Conservation (phyloP, 1,284 basidiomycete species). For the Stereum hirsutum region DNA sequence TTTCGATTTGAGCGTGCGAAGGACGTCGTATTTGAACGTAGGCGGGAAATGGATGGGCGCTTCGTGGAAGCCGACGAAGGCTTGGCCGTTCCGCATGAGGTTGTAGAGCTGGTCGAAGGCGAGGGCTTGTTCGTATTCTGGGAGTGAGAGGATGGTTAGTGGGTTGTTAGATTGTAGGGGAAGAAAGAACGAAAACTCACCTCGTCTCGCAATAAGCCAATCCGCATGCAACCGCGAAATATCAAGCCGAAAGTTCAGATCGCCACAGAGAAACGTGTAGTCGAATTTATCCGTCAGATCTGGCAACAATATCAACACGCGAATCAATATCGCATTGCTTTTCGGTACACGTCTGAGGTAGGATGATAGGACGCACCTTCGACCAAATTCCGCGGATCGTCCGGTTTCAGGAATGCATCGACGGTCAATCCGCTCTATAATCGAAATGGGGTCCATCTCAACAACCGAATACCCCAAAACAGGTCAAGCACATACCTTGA, state of each 20-base stretch:
- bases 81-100: constrained; percentile 53
- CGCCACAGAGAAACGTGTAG: constrained; percentile 74
- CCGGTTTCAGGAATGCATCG: constrained; percentile 52
- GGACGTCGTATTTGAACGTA: constrained; percentile 80
- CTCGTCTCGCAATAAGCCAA: constrained; percentile 36
- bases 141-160: not conserved
- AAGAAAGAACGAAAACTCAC: constrained; percentile 10
- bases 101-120: constrained; percentile 75
- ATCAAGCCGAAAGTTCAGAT: constrained; percentile 73
- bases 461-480: not conserved
- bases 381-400: constrained; percentile 53
- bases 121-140: constrained; percentile 64
- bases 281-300: constrained; percentile 82
- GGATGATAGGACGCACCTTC: constrained; percentile 40
- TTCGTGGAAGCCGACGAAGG: constrained; percentile 65
- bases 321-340: not conserved
- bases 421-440: constrained; percentile 50
- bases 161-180: not conserved
- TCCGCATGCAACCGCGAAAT: constrained; percentile 69
- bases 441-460: constrained; percentile 6
- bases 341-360: not conserved
- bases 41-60: constrained; percentile 68
- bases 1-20: constrained; percentile 43
- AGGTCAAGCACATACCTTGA: constrained; percentile 40
- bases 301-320: constrained; percentile 15